phyloP scores from a whole-genome alignment of 352 stramenopile genomes.

The Phytopythium sindhum region DNA sequence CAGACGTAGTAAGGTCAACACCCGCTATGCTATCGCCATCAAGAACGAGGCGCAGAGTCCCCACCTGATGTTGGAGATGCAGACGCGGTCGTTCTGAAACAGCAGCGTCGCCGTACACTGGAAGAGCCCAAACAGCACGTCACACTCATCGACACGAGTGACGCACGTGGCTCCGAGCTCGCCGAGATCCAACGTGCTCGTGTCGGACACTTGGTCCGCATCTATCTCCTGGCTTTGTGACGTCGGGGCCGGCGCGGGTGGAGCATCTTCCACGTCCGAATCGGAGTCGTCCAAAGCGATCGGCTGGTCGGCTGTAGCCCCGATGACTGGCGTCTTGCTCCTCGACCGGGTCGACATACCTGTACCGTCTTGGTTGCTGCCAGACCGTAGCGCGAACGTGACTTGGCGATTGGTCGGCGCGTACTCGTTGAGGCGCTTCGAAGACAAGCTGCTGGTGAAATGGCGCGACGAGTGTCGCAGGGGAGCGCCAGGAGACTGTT shows the following conservation, averaged over 20 bases:
- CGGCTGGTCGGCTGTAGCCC: conserved; percentile 32
- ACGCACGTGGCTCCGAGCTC: conserved; percentile 14
- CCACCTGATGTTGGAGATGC: conserved; percentile 34
- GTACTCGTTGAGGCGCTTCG: conserved; percentile 17
- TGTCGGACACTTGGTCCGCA: conserved; percentile 8
- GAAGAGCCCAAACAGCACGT: conserved; percentile 43
- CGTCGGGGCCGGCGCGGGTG: background rate
- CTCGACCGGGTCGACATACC: background rate
- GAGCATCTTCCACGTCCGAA: conserved; percentile 15
- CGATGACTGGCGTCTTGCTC: background rate
- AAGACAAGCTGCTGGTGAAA: conserved; percentile 6
- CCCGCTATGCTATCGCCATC: background rate
- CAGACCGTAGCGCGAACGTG: background rate
- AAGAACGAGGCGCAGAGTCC: background rate
- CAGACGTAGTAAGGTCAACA: background rate
- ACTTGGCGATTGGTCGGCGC: conserved; percentile 16
- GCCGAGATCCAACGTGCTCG: conserved; percentile 20
- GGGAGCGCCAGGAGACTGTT: conserved; percentile 1
- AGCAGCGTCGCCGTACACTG: conserved; percentile 30
- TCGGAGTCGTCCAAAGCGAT: conserved; percentile 54
- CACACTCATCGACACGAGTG: conserved; percentile 19
- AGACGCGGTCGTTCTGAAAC: conserved; percentile 32
- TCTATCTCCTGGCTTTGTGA: background rate
- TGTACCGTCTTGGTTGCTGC: background rate
- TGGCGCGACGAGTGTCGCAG: conserved; percentile 10